Evolutionary conservation across 805 yeast genomes (phyloP).

Genomic region (Teunomyces cretensis): DNA sequence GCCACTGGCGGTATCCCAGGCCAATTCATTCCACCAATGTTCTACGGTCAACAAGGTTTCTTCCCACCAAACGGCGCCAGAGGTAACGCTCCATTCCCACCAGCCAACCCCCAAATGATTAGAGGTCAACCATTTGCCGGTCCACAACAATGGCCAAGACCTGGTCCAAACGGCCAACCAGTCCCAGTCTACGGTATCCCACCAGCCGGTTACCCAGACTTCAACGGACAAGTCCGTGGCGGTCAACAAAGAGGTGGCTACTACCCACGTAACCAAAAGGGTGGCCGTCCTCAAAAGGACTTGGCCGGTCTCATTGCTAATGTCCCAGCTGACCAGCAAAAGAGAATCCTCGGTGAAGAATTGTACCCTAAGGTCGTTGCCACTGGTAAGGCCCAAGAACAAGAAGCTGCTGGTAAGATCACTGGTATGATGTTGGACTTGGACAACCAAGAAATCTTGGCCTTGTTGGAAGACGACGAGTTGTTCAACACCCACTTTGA

Average conservation of each 20-base stretch:
- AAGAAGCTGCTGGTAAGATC: conserved; percentile 96
- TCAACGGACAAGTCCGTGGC: conserved; percentile 39
- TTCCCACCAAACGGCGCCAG: conserved; percentile 82
- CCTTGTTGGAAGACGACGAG: conserved; percentile 85
- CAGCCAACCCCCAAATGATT: conserved; percentile 72
- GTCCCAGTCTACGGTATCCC: conserved; percentile 81
- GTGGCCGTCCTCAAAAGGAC: conserved; percentile 43
- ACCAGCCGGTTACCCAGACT: conserved; percentile 66
- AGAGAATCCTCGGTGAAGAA: conserved; percentile 97
- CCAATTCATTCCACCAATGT: conserved; percentile 75
- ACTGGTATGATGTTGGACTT: conserved; percentile 98
- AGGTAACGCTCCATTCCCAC: conserved; percentile 73
- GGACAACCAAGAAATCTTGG: conserved; percentile 87
- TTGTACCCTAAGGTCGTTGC: conserved; percentile 89
- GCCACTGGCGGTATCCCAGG: conserved; percentile 85
- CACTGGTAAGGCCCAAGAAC: conserved; percentile 82
- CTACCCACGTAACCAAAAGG: conserved; percentile 43
- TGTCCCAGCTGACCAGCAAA: conserved; percentile 86
- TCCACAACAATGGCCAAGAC: conserved; percentile 69
- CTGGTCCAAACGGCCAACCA: conserved; percentile 85
- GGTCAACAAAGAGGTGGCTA: conserved; percentile 59
- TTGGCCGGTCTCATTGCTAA: conserved; percentile 63
- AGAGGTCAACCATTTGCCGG: conserved; percentile 67
- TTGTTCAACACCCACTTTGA: conserved; percentile 86
- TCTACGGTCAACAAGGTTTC: conserved; percentile 81